Conservation (phyloP, 371 early-diverging fungal species). For the Mortierella sp. region DNA sequence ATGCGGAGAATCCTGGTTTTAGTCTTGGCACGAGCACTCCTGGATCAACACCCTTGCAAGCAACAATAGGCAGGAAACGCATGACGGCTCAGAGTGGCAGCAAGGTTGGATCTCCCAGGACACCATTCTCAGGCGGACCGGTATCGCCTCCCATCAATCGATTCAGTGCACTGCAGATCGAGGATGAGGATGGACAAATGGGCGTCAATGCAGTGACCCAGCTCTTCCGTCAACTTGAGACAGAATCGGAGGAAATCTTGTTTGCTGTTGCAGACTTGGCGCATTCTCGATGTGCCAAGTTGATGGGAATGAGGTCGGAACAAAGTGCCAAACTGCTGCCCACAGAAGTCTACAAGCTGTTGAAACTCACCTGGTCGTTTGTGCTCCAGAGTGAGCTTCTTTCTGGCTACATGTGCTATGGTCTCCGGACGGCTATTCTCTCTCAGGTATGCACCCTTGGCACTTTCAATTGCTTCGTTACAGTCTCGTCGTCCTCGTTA, state of each 20-base stretch:
- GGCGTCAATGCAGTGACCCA: conserved; percentile 29
- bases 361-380: conserved; percentile 83
- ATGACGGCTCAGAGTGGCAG: conserved; percentile 12
- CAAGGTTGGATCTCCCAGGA: conserved; percentile 16
- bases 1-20: conserved; percentile 34
- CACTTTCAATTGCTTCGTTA: neutral
- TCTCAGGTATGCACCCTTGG: conserved; percentile 19
- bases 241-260: conserved; percentile 75
- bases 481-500: neutral
- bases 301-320: conserved; percentile 87
- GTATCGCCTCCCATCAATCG: conserved; percentile 25
- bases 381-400: conserved; percentile 78
- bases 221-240: conserved; percentile 55
- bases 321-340: conserved; percentile 91
- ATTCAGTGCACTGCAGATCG: conserved; percentile 29
- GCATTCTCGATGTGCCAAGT: conserved; percentile 89
- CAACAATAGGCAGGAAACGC: conserved; percentile 18
- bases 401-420: conserved; percentile 88
- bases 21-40: conserved; percentile 43
- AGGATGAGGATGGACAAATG: conserved; percentile 31
- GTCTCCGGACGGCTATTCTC: conserved; percentile 77
- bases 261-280: conserved; percentile 83
- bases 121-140: conserved; percentile 15
- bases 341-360: conserved; percentile 87
- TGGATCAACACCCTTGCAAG: conserved; percentile 37